phyloP scores from a whole-genome alignment of 768 basidiomycete species.

The Mycena metata region DNA sequence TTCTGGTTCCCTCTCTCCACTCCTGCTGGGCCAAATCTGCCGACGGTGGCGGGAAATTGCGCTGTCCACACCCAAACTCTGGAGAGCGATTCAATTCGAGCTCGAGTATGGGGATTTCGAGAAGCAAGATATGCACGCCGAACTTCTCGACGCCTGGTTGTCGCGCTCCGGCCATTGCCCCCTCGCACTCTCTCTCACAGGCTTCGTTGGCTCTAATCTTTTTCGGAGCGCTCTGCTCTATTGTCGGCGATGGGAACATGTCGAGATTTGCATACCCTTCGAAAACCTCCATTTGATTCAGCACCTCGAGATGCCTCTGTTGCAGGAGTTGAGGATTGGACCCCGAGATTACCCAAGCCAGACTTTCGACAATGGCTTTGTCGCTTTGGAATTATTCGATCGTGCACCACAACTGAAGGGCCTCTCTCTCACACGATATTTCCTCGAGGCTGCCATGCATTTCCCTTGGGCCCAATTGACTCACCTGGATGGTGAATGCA shows the following conservation, averaged over 20 bases:
- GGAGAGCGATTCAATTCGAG: too few relatives aligned
- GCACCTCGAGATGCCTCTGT: background rate
- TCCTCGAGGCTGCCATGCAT: background rate
- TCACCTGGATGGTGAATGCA: background rate
- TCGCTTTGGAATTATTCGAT: background rate
- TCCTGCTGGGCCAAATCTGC: too few relatives aligned
- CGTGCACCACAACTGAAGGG: background rate
- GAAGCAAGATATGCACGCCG: background rate
- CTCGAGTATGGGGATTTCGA: too few relatives aligned
- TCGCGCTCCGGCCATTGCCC: conserved; percentile 1
- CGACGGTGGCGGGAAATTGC: too few relatives aligned
- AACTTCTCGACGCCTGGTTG: background rate
- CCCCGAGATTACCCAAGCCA: background rate
- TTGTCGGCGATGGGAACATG: conserved; percentile 1
- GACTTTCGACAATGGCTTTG: too few relatives aligned
- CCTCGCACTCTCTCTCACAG: background rate
- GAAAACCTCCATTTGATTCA: background rate
- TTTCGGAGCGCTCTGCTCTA: background rate
- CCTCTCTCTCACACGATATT: background rate
- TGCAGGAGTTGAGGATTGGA: background rate
- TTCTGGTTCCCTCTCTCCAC: too few relatives aligned
- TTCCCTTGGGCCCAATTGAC: conserved; percentile 7
- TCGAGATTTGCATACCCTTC: background rate
- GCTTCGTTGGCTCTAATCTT: background rate
- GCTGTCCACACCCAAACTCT: too few relatives aligned